Conservation (phyloP, 768 basidiomycete species). For the Boletus vermiculosoides region DNA sequence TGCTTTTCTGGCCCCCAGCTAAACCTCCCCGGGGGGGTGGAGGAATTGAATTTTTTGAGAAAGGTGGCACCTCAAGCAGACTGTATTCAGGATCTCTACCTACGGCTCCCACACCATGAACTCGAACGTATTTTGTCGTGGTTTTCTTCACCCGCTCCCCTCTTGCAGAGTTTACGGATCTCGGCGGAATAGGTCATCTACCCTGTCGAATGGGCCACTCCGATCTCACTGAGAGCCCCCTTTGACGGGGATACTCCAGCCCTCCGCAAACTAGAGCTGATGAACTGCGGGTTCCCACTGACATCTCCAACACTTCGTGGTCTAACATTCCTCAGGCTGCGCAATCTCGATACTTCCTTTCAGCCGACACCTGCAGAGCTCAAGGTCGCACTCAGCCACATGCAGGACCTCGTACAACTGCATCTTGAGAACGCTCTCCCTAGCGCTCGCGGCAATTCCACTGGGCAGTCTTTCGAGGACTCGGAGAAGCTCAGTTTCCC, state of each 20-base stretch:
- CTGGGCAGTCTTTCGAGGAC: not conserved
- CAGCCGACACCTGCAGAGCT: slow-evolving; percentile 35
- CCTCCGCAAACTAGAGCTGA: slow-evolving; percentile 38
- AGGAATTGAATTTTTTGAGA: slow-evolving; percentile 31
- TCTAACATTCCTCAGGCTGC: slow-evolving; percentile 39
- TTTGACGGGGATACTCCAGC: slow-evolving; percentile 35
- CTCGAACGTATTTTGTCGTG: slow-evolving; percentile 27
- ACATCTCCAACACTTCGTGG: slow-evolving; percentile 34
- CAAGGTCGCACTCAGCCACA: slow-evolving; percentile 32
- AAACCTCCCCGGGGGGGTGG: no score
- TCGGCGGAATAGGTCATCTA: slow-evolving; percentile 18
- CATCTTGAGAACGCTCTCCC: slow-evolving; percentile 38
- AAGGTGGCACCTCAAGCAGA: slow-evolving; percentile 33
- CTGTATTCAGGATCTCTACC: slow-evolving; percentile 35
- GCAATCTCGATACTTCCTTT: slow-evolving; percentile 23
- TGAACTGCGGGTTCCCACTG: slow-evolving; percentile 37
- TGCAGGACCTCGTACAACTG: slow-evolving; percentile 36
- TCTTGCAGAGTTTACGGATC: slow-evolving; percentile 33
- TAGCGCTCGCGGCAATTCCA: not conserved
- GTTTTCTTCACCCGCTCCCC: slow-evolving; percentile 29
- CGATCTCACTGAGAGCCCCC: slow-evolving; percentile 28
- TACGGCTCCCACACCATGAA: slow-evolving; percentile 20
- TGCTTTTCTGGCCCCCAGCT: no score
- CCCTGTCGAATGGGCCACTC: slow-evolving; percentile 17
- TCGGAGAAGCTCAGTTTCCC: slow-evolving; percentile 6